Evolutionary conservation across 257 asterid species (phyloP), one percentile per base, ranked within the genome.

Genomic region (Striga asiatica): DNA sequence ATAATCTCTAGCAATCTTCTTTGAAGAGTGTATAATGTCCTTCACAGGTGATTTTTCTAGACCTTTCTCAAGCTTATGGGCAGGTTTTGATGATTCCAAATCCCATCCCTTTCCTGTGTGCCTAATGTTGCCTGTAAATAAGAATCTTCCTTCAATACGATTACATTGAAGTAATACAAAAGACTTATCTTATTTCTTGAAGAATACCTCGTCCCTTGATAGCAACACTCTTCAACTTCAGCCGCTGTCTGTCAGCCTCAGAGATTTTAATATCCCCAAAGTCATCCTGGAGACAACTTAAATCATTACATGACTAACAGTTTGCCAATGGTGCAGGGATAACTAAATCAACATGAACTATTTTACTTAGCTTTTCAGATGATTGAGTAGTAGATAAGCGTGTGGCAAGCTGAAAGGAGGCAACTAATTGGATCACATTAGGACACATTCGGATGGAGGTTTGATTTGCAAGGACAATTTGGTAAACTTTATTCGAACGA

Each of bases 251-350:
- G 68, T 80, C 80, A 24, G 80, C 77, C 62, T 68, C 64, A 25
- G 89, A 80, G 58, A 73, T 70, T 47, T 75, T 49, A 58, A 73
- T 69, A 47, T 63, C 81, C 28, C 64, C 61, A 12, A 58, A 52
- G 34, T 80, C 88, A 60, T 81, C 94, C 97, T 85, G 78, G 17
- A 54, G 39, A 32, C 62, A 56, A 24, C 28, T 23, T 32, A 42
- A 20, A 35, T 14, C 37, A 37, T 64, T 22, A 53, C 20, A 45
- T 11, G 60, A 9, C 46, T 39, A 52, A 43, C 31, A 58, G 27
- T 47, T 41, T n/a, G 55, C n/a, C n/a, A n/a, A n/a, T n/a, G n/a
- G n/a, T n/a, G n/a, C n/a, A n/a, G n/a, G n/a, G n/a, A n/a, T n/a
- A n/a, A n/a, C n/a, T n/a, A n/a, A n/a, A n/a, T n/a, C n/a, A n/a